Percentiles rank a stretch among this genome's conserved stretches.
These are phyloP conservation scores for Irpex sp. DNA, from an alignment of 1,284 basidiomycete species.

Conservation along the genomic window DNA sequence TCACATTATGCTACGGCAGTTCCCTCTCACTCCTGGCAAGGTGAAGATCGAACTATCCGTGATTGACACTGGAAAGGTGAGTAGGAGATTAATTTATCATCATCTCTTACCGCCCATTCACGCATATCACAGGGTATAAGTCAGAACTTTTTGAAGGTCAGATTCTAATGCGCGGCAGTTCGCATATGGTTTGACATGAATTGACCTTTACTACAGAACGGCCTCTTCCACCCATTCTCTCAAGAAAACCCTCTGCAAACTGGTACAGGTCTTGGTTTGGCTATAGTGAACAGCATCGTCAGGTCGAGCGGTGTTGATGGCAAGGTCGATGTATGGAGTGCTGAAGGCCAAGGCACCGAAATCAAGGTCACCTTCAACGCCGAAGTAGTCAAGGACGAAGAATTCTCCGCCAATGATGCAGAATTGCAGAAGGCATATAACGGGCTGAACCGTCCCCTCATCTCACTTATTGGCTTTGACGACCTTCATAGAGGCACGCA, in stretches of 20 bases:
- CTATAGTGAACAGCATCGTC: conserved; percentile 93
- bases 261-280: conserved; percentile 93
- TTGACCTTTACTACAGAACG: conserved; percentile 52
- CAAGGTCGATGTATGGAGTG: conserved; percentile 85
- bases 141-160: conserved; percentile 82
- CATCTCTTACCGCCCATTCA: background rate
- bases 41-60: conserved; percentile 85
- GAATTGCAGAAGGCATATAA: conserved; percentile 48
- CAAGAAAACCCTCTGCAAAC: conserved; percentile 91
- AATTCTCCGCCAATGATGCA: conserved; percentile 33
- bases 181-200: background rate
- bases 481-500: conserved; percentile 63
- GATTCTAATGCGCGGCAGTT: background rate
- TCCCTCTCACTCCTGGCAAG: conserved; percentile 52
- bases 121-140: conserved; percentile 64
- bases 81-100: background rate
- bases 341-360: conserved; percentile 90
- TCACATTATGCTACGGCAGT: conserved; percentile 79
- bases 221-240: conserved; percentile 96
- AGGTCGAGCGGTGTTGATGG: conserved; percentile 85
- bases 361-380: conserved; percentile 87
- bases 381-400: conserved; percentile 50
- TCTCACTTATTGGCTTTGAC: conserved; percentile 78
- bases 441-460: conserved; percentile 41
- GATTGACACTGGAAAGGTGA: conserved; percentile 85